Base-by-base conservation (phyloP, 805 yeast genomes). In the Wickerhamiella sergipiensis region DNA sequence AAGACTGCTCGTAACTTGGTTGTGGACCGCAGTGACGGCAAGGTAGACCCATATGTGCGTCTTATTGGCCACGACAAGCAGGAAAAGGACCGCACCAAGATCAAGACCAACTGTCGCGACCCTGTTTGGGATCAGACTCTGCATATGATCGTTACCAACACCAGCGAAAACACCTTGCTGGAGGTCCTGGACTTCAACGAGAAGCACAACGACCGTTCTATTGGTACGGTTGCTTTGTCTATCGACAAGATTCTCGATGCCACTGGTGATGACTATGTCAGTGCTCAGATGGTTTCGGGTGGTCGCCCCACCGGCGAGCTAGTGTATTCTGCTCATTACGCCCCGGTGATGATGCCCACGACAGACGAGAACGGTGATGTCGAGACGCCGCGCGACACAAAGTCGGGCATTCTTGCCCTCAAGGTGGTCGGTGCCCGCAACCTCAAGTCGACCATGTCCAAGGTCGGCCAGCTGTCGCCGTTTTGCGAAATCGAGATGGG, bases 121-220 rank as follows among this genome's bases (percentile, higher is more conserved):
- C 97, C 98, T 10, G 76, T 73, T 6, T 92, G 95, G 94, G 78
- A 92, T 62, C 90, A 92, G 71, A 81, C 79, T 10, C 64, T 83
- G 49, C 77, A 77, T 57, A 69, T 89, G 36, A 76, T 89, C 52
- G 78, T 90, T 49, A 74, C 76, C 46, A 77, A 88, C 23, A 78
- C 87, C 50, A 76, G 89, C 38, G 96, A 88, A 58, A 94, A 94
- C n/a, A 71, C 92, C 59, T 70, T 79, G 43, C 75, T 92, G 55
- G 73, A 80, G 24, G 71, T 84, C 23, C 73, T 74, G 60, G 98
- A 92, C 66, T 83, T 76, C 67, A 86, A 90, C 63, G 88, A 80
- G 43, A 77, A 78, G 52, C 78, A 83, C 64, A 66, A 85, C 62
- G 97, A 92, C 67, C 82, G 83, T 62, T 71, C 73, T 43, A 71